Base-by-base conservation (phyloP, 805 yeast genomes). In the Osmozyma mogii region DNA sequence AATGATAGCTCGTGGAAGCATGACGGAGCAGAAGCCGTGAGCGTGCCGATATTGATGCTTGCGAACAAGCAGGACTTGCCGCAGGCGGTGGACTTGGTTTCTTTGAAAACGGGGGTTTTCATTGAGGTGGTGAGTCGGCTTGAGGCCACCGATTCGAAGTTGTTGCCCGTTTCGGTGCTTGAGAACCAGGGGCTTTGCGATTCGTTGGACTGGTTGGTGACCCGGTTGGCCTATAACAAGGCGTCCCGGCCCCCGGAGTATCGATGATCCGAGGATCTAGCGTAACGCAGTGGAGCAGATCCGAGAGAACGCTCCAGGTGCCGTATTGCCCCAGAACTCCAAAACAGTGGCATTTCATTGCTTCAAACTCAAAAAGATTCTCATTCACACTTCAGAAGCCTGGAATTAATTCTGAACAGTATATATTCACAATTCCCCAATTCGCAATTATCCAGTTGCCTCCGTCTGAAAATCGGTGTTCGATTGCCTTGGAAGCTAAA, bases 41-140 rank as follows among this genome's bases (percentile, higher is more conserved):
- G 94, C 17, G 79, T 87, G 11, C 98, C 97, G 1, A 75, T 89
- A 7, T 64, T 89, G 34, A 89, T 89, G 96, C 65, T 89, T 47
- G 97, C 96, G 6, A 89, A 92, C 54, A 92, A 92, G 52, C 96
- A 88, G 59, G 97, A 92, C 44, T 52, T 63, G 35, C 69, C 70
- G 18, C 63, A 61, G 34, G 69, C 68, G 18, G 65, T 60, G 15
- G 69, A 63, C 34, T 50, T 63, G 41, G 68, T 62, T 24, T 41
- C 59, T 81, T 82, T 55, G 70, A 92, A 49, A 78, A 89, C 64
- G 72, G 92, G 69, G 60, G 89, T 41, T 71, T 89, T 67, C 75
- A 92, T 62, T 67, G 79, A 50, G 72, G 83, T 47, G 83, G 96
- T 29, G 78, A 83, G 65, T 75, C 62, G 78, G 47, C 58, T 89